phyloP scores from a whole-genome alignment of 1,284 basidiomycete species.

The Cryptococcus floricola region DNA sequence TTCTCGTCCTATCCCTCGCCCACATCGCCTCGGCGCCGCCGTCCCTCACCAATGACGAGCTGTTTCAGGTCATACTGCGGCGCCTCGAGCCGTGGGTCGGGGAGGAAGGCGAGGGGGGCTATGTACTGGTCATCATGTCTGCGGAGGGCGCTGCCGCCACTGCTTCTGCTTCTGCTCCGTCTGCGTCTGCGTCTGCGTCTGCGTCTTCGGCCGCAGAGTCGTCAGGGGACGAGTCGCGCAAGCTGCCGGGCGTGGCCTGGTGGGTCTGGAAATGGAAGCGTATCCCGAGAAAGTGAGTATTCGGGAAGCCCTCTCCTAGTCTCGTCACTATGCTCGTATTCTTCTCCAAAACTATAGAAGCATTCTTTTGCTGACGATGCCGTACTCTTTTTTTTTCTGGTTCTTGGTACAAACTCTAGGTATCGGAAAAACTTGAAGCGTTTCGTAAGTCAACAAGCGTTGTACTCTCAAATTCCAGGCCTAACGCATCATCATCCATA shows the following conservation, averaged over 20 bases:
- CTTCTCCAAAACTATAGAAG: too few relatives aligned
- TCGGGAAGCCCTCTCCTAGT: neutral
- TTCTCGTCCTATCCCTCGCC: slow-evolving; percentile 29
- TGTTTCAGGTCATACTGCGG: slow-evolving; percentile 23
- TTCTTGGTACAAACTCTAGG: slow-evolving; percentile 11
- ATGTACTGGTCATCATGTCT: slow-evolving; percentile 38
- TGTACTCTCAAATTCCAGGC: neutral
- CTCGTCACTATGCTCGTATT: too few relatives aligned
- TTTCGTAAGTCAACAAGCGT: slow-evolving; percentile 18
- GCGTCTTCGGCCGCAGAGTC: too few relatives aligned
- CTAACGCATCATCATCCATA: neutral
- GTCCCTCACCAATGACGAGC: slow-evolving; percentile 24
- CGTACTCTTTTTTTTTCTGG: neutral
- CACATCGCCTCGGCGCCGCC: slow-evolving; percentile 18
- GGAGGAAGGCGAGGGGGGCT: slow-evolving; percentile 33
- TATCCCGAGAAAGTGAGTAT: slow-evolving; percentile 34
- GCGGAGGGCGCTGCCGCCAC: slow-evolving; percentile 17
- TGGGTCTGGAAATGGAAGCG: slow-evolving; percentile 38
- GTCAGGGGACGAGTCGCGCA: slow-evolving; percentile 11
- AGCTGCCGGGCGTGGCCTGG: slow-evolving; percentile 33
- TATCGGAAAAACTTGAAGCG: slow-evolving; percentile 42
- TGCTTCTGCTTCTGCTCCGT: neutral
- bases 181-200: neutral
- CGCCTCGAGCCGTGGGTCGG: slow-evolving; percentile 39
- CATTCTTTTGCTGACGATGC: neutral